Evolutionary conservation across 2,329 filamentous ascomycete species (phyloP), one percentile per base, ranked within the genome.

Genomic region (Talaromyces sp.): DNA sequence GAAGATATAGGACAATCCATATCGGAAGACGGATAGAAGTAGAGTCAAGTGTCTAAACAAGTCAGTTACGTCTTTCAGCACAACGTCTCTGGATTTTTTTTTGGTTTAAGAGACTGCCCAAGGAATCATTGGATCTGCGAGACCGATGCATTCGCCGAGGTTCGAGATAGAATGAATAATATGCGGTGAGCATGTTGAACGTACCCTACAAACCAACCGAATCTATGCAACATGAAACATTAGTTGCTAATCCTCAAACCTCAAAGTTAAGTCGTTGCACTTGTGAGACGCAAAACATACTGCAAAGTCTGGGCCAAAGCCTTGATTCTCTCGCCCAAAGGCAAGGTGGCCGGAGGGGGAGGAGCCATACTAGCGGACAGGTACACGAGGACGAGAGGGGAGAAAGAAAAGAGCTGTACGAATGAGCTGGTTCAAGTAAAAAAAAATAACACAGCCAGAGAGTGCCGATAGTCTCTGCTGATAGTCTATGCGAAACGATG

Each of bases 231-330:
- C 19, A 25, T 21, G 13, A 25, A 25, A 13, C 15, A 31, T 59
- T 50, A 59, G 57, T 6, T 28, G n/a, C 31, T 53, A 3, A 28
- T 37, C 15, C 45, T 13, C 17, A 17, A n/a, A 35, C 28, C n/a
- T 48, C n/a, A 33, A 21, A 28, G 13, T 19, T 10, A 35, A 48
- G 19, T 31, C 35, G 51, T 31, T 31, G 37, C 45, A 43, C 22
- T 31, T 25, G 33, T 15, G 8, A 54, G 11, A n/a, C n/a, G 8
- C 13, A 17, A 41, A 48, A 88, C 93, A 67, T 74, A 99, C 80
- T 97, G 94, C 66, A 97, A 81, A 46, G 92, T 97, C 75, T 96
- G 86, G 65, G 88, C 91, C 66, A 97, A 82, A 66, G 84, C 81
- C 68, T 90, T 76, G 61, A 96, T 78, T 70, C 91, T 84, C 79